Percentiles rank a stretch among this genome's conserved stretches.
Conservation (phyloP, 768 basidiomycete genomes). For the Trametes gibbosa region DNA sequence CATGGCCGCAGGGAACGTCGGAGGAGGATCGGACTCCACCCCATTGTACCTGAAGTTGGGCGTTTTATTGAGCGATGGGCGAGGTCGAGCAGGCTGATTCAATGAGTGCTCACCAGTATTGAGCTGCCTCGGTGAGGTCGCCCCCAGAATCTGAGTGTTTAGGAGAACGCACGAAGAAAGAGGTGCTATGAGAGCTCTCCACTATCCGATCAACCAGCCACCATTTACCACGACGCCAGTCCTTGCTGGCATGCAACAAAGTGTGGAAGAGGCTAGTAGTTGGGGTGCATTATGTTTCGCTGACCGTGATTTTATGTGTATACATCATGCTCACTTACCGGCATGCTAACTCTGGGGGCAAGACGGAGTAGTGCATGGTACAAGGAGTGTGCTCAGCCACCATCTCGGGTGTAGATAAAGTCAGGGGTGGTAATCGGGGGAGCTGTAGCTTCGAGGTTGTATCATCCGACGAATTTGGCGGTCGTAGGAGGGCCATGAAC, state of each 20-base stretch:
- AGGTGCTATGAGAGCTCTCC: constrained; percentile 81
- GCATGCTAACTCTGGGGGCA: constrained; percentile 75
- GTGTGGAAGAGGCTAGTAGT: constrained; percentile 56
- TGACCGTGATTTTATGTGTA: too few species aligned
- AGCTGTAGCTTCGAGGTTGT: constrained; percentile 28
- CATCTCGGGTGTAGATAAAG: constrained; percentile 57
- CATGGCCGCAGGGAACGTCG: constrained; percentile 62
- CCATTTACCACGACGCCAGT: constrained; percentile 78
- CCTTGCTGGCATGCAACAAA: constrained; percentile 58
- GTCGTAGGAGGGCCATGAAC: constrained; percentile 56
- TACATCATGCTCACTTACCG: constrained; percentile 16
- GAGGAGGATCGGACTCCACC: constrained; percentile 52
- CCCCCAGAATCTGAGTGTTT: constrained; percentile 31
- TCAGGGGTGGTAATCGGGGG: constrained; percentile 49
- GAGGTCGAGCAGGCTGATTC: neutral
- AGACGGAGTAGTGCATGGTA: constrained; percentile 64
- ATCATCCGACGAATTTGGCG: constrained; percentile 40
- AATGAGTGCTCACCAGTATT: constrained; percentile 59
- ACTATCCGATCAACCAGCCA: constrained; percentile 81
- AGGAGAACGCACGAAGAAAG: constrained; percentile 58
- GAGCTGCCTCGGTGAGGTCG: constrained; percentile 69
- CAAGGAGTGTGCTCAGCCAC: constrained; percentile 72
- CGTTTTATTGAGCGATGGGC: neutral
- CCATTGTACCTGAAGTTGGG: constrained; percentile 72
- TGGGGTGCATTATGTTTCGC: neutral